Evolutionary conservation across 2,329 filamentous ascomycete genomes (phyloP).

Genomic region (Talaromyces sp.): DNA sequence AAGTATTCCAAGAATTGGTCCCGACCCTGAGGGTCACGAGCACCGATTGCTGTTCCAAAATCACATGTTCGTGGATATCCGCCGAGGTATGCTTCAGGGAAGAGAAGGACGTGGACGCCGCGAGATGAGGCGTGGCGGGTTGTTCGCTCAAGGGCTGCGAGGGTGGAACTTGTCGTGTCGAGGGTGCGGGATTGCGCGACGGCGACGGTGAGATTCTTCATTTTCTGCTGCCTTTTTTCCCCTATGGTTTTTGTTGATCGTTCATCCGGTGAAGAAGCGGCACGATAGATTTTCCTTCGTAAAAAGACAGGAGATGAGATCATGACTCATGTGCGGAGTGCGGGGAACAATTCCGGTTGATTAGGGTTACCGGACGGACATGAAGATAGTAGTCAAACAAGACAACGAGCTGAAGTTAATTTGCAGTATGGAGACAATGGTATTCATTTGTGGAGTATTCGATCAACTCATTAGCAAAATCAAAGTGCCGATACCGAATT

Average conservation of each 20-base stretch:
- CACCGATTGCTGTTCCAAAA: slow-evolving; percentile 74
- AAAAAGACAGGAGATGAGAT: not conserved
- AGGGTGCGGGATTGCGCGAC: slow-evolving; percentile 48
- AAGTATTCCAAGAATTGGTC: slow-evolving; percentile 84
- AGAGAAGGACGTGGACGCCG: slow-evolving; percentile 69
- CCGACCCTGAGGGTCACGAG: slow-evolving; percentile 64
- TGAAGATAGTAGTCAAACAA: too few species aligned
- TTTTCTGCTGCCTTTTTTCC: slow-evolving; percentile 19
- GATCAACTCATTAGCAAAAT: too few species aligned
- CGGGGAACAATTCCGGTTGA: not conserved
- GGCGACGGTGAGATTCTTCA: slow-evolving; percentile 44
- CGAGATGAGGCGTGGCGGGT: slow-evolving; percentile 61
- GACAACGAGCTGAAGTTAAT: too few species aligned
- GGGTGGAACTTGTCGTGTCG: slow-evolving; percentile 52
- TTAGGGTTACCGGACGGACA: not conserved
- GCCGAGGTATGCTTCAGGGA: slow-evolving; percentile 88
- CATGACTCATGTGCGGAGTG: not conserved
- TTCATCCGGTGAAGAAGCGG: too few species aligned
- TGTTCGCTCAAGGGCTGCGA: slow-evolving; percentile 62
- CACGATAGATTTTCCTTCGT: not conserved
- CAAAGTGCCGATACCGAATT: too few species aligned
- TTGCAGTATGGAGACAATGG: too few species aligned
- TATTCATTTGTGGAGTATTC: too few species aligned
- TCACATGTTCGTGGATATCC: slow-evolving; percentile 80
- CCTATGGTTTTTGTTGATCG: too few species aligned